Base-by-base conservation (phyloP, 352 stramenopile genomes). In the Pythium vanterpoolii region DNA sequence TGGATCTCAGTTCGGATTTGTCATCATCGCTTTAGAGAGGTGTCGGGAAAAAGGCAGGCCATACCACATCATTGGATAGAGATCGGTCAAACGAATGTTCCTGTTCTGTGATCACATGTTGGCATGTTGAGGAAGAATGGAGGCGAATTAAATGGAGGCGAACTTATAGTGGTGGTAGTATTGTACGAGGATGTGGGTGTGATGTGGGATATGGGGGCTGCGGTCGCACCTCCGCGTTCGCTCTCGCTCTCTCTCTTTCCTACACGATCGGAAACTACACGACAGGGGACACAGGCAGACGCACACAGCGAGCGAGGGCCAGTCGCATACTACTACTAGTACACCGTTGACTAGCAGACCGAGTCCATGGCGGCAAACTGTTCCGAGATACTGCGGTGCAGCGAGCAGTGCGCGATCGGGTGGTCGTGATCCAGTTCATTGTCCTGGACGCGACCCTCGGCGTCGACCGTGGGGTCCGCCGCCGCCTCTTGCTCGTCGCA, bases 311-410 rank as follows among this genome's bases (percentile, higher is more conserved):
- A 14, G 33, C 10, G 3, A 16, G 13, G 18, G 10, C 5, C n/a
- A n/a, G n/a, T n/a, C n/a, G n/a, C n/a, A n/a, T n/a, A n/a, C n/a
- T n/a, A n/a, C n/a, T n/a, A n/a, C n/a, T n/a, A n/a, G n/a, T n/a
- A 42, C 1, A 4, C n/a, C 7, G 40, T 8, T 18, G 9, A 36
- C 62, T 88, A 89, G 56, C 80, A 93, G 34, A 93, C 79, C 56
- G 83, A 90, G 62, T 93, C 83, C 57, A 84, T 79, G 13, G 80
- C 75, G 10, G 77, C 78, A 34, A 93, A 93, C 59, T 87, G 77
- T 56, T 89, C 69, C 56, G 80, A 90, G 5, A 93, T 66, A 60
- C 75, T 88, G 58, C 81, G 82, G 56, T 89, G 87, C 55, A 90
- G 68, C 51, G 79, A 89, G 62, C 80, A 90, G 69, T 83, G 76